Conservation (phyloP, 2,329 filamentous ascomycete genomes). For the Aschersonia sp. region DNA sequence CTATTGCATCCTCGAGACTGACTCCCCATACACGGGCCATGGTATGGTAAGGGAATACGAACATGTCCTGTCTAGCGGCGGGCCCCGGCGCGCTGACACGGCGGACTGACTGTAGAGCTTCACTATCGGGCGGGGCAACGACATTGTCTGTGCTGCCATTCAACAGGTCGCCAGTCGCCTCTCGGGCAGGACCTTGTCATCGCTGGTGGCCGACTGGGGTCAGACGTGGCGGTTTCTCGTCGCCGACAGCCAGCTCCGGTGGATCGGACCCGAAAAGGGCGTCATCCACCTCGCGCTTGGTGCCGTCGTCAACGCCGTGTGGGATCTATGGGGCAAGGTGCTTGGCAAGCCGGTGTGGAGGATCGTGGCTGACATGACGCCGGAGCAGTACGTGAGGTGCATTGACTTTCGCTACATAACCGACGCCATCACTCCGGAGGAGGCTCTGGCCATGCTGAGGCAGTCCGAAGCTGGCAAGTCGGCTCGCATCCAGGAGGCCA, state of each 20-base stretch:
- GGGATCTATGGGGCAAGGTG: slow-evolving; percentile 89
- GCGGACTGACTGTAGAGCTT: slow-evolving; percentile 37
- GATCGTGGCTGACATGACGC: slow-evolving; percentile 78
- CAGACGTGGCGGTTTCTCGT: slow-evolving; percentile 87
- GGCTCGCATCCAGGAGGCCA: slow-evolving; percentile 57
- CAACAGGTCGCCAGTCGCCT: slow-evolving; percentile 63
- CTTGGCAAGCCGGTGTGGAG: slow-evolving; percentile 81
- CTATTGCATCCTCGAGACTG: slow-evolving; percentile 84
- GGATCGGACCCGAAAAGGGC: slow-evolving; percentile 90
- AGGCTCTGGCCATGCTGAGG: slow-evolving; percentile 59
- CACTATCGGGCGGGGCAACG: slow-evolving; percentile 80
- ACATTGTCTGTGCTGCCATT: slow-evolving; percentile 81
- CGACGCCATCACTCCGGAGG: slow-evolving; percentile 77
- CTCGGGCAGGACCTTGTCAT: slow-evolving; percentile 59
- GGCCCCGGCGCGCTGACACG: too few relatives aligned
- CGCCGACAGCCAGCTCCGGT: slow-evolving; percentile 76
- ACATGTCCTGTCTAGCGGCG: too few relatives aligned
- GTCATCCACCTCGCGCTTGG: slow-evolving; percentile 86
- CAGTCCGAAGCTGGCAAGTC: slow-evolving; percentile 53
- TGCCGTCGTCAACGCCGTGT: slow-evolving; percentile 79
- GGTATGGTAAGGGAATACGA: slow-evolving; percentile 47
- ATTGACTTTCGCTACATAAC: slow-evolving; percentile 94
- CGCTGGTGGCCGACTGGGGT: slow-evolving; percentile 69
- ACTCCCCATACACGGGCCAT: slow-evolving; percentile 56
- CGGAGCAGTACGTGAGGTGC: slow-evolving; percentile 72